Evolutionary conservation across 2,329 filamentous ascomycete species (phyloP), one percentile per base, ranked within the genome.

Genomic region (Fusarium sp.): DNA sequence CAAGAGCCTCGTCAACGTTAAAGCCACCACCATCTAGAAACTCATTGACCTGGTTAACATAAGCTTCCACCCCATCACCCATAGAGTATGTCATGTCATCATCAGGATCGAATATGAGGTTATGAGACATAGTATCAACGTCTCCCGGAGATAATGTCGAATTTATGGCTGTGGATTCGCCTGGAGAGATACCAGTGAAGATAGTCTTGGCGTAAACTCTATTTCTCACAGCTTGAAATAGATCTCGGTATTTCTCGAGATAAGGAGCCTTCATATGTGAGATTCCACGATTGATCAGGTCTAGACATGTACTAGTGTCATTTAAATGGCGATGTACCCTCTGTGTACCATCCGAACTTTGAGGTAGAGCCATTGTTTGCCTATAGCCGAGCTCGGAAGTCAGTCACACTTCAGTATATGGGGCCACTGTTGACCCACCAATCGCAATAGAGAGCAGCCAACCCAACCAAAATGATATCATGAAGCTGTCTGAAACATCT

Each of bases 1-100:
- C 58, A 11, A 61, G 58, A 14, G 58, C 55, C 14, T 61, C 58
- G 4, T 61, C 58, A 13, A 51, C 24, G 17, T 51, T 61, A 0
- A 61, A 51, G 1, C 57, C 44, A 6, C 54, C 57, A 0, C 57
- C 44, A 14, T 61, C 57, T 4, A 61, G 5, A 1, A 59, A 44
- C 4, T 61, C 54, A 17, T 34, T 39, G 6, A 61, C 57, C 7
- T 61, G 57, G 0, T 19, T 61, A 0, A 61, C n/a, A 21, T 61
- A 61, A 1, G 57, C 54, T 10, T 61, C 57, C 3, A 59, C 38
- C 0, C 44, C 54, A 5, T 60, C 38, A 0, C 44, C 54, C 38
- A 61, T 51, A 0, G 57, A 51, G 2, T 43, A 38, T 24, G 39
- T 44, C 0, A n/a, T 38, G 3, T 42, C 36, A 0, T 61, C 55